Base-by-base conservation (phyloP, 2,329 filamentous ascomycete genomes). In the Lachnellula cervina region DNA sequence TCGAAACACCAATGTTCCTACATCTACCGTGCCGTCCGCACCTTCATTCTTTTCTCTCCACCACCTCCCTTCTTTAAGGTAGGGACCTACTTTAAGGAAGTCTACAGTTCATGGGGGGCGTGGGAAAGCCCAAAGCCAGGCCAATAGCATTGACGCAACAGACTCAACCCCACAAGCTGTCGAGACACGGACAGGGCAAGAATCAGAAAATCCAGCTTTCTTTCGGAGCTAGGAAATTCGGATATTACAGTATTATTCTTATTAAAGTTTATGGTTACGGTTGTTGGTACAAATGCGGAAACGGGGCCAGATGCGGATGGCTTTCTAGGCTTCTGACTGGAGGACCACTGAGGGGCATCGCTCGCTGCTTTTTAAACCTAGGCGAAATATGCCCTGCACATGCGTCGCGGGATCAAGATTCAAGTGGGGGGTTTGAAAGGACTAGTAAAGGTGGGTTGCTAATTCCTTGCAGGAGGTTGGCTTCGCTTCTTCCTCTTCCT, bases 1-100 rank as follows among this genome's bases (percentile, higher is more conserved):
- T 59, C 57, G 47, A 49, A 37, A 28, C 19, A 34, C 25, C 38
- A 32, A 16, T 38, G 13, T 50, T 50, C 52, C 44, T 52, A 59
- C 49, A 59, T 59, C 54, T 59, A 57, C 57, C 57, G 51, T 43
- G 44, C 57, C 48, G 54, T 51, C 51, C 42, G 42, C 58, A 46
- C 49, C 48, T 44, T 28, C 49, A 49, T 51, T 44, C 40, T 51
- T 44, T 45, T 34, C 42, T 40, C 21, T 17, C 14, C 32, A 21
- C 19, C n/a, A 28, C 38, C 38, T 42, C 23, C 52, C 45, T 28
- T 19, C 38, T 50, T 46, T 38, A 45, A 51, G 48, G 35, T n/a
- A n/a, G n/a, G n/a, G n/a, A n/a, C 52, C 45, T 28, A 16, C 38
- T 50, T 46, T 38, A 45, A 51, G 48, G 35, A 32, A 42, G 17